Evolutionary conservation across 2,329 filamentous ascomycete species (phyloP).

Genomic region (Neonectria magnoliae): DNA sequence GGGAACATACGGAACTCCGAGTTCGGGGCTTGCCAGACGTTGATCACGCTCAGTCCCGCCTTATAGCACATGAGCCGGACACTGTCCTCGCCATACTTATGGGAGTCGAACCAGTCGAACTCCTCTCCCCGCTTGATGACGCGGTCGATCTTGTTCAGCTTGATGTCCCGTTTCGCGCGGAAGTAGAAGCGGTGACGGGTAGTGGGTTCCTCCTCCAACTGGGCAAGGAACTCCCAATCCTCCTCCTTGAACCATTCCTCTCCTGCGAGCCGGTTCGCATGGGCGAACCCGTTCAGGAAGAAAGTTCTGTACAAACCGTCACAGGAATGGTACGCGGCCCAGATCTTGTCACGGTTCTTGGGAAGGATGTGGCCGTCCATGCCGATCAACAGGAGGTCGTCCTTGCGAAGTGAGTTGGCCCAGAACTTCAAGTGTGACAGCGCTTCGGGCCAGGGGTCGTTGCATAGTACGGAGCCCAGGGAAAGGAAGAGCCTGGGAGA

Average conservation of each 20-base stretch:
- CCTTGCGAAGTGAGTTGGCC: conserved; percentile 47
- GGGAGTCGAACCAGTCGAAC: conserved; percentile 56
- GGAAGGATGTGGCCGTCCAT: conserved; percentile 54
- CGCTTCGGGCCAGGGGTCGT: conserved; percentile 51
- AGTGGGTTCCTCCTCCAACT: conserved; percentile 49
- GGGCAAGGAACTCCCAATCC: conserved; percentile 52
- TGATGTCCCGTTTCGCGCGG: conserved; percentile 48
- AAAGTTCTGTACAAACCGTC: conserved; percentile 49
- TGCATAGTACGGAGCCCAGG: conserved; percentile 55
- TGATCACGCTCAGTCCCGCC: conserved; percentile 49
- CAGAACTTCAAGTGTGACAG: conserved; percentile 49
- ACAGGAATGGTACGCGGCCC: conserved; percentile 52
- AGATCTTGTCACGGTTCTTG: conserved; percentile 49
- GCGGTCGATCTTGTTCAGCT: conserved; percentile 37
- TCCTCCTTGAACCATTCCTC: conserved; percentile 48
- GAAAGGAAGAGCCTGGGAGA: conserved; percentile 52
- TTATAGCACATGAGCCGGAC: conserved; percentile 53
- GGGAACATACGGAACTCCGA: conserved; percentile 52
- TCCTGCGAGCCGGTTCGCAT: conserved; percentile 49
- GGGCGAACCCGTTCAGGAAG: conserved; percentile 52
- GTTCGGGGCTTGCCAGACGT: conserved; percentile 49
- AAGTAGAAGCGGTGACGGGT: conserved; percentile 55
- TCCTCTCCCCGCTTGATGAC: conserved; percentile 47
- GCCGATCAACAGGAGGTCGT: conserved; percentile 51
- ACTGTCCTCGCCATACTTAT: conserved; percentile 51